A percentile compares a stretch with the other conserved stretches of the same genome.
Conservation (phyloP, 1,284 basidiomycete genomes). For the Tilletia indica region DNA sequence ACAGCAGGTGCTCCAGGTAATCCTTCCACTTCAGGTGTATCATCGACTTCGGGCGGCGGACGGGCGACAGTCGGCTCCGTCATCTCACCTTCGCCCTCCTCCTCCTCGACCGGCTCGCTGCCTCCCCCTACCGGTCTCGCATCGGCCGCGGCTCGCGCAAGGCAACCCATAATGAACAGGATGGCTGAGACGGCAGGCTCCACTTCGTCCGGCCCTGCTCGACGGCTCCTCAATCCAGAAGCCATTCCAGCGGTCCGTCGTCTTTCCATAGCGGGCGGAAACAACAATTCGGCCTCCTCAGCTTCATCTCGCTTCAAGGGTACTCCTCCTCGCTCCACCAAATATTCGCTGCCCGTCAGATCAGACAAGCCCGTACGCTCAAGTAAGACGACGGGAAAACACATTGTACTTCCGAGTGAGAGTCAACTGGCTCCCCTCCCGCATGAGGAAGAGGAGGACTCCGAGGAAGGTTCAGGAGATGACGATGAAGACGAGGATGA, state of each 20-base stretch:
- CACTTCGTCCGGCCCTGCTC: neutral
- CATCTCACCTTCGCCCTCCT: neutral
- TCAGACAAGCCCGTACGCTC: constrained; percentile 66
- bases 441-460: constrained; percentile 54
- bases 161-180: constrained; percentile 22
- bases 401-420: constrained; percentile 83
- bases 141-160: constrained; percentile 9
- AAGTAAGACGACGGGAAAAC: constrained; percentile 86
- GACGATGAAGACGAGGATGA: constrained; percentile 45
- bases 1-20: constrained; percentile 15
- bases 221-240: neutral
- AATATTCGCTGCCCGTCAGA: constrained; percentile 53
- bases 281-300: constrained; percentile 22
- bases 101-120: neutral
- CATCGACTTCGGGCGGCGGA: no score
- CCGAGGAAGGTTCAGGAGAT: constrained; percentile 53
- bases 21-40: neutral
- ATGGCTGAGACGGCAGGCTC: neutral
- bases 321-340: constrained; percentile 47
- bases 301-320: constrained; percentile 43
- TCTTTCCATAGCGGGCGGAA: neutral
- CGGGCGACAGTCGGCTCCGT: no score
- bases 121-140: constrained; percentile 8
- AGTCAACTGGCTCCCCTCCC: constrained; percentile 80
- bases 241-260: neutral